Percentiles rank a stretch among this genome's conserved stretches.
phyloP scores from a whole-genome alignment of 345 rosid genomes.

The Lumnitzera racemosa region DNA sequence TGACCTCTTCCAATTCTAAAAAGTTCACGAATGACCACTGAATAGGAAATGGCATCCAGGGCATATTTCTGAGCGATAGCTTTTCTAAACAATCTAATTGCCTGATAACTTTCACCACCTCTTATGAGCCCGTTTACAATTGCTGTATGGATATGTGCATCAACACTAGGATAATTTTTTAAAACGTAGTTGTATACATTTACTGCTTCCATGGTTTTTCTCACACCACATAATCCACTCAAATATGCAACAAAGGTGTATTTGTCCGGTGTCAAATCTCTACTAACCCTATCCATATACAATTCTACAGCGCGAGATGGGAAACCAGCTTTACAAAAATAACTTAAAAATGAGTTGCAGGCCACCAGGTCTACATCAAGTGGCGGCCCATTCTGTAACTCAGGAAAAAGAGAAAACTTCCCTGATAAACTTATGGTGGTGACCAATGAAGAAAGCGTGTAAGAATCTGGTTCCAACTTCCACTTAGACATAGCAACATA shows the following conservation, averaged over 20 bases:
- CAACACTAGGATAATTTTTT: conserved; percentile 19
- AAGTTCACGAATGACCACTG: conserved; percentile 58
- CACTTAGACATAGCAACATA: conserved; percentile 28
- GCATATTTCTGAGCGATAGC: conserved; percentile 33
- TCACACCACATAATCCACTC: conserved; percentile 37
- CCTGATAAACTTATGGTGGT: conserved; percentile 35
- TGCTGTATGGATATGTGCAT: conserved; percentile 60
- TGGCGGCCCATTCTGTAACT: conserved; percentile 21
- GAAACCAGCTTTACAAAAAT: conserved; percentile 42
- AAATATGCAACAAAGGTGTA: conserved; percentile 52
- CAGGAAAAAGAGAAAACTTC: conserved; percentile 26
- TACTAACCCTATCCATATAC: conserved; percentile 31
- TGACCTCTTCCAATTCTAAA: conserved; percentile 35
- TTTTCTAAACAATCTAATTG: conserved; percentile 38
- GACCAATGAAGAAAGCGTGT: conserved; percentile 49
- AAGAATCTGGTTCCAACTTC: conserved; percentile 55
- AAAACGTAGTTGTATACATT: conserved; percentile 38
- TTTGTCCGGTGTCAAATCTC: conserved; percentile 47
- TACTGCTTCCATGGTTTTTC: conserved; percentile 32
- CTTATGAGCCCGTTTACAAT: conserved; percentile 42
- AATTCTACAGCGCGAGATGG: conserved; percentile 34
- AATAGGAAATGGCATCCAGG: conserved; percentile 55
- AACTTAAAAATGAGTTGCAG: conserved; percentile 48
- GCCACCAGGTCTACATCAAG: conserved; percentile 33
- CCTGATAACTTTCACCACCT: conserved; percentile 33